These are phyloP conservation scores for Acanthochlamys bracteata DNA, from an alignment of 106 monocot genomes.

Conservation along the genomic window DNA sequence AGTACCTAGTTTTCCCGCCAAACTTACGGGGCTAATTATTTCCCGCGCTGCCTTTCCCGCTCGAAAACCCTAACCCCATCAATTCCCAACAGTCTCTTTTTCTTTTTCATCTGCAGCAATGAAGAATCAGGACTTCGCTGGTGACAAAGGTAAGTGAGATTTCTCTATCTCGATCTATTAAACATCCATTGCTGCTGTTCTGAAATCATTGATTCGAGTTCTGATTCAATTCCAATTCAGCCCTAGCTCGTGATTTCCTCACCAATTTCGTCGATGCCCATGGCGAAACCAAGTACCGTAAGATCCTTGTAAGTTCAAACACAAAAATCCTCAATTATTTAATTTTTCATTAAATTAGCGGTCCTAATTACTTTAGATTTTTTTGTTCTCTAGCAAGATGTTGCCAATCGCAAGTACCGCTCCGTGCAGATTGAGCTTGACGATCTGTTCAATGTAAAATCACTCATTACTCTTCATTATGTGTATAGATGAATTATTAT, in stretches of 20 bases:
- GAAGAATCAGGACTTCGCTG: conserved; percentile 61
- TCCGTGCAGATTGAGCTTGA: conserved; percentile 91
- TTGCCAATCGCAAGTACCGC: conserved; percentile 74
- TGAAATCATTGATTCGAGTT: neutral
- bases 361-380: conserved; percentile 6
- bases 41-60: too few relatives aligned
- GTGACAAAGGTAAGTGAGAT: conserved; percentile 62
- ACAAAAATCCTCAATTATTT: too few relatives aligned
- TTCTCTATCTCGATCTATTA: neutral
- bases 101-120: too few relatives aligned
- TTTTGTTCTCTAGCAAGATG: conserved; percentile 63
- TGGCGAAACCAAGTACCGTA: conserved; percentile 85
- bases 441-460: conserved; percentile 70
- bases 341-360: neutral
- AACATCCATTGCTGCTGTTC: too few relatives aligned
- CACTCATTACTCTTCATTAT: neutral
- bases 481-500: neutral
- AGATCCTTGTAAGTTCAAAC: conserved; percentile 42
- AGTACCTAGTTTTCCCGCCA: too few relatives aligned
- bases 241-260: conserved; percentile 81
- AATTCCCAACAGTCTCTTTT: too few relatives aligned
- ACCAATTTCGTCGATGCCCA: conserved; percentile 60
- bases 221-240: conserved; percentile 19
- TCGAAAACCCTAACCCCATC: too few relatives aligned
- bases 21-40: too few relatives aligned